Conservation (phyloP, 306 rosid genomes). For the Acacia acuminata region DNA sequence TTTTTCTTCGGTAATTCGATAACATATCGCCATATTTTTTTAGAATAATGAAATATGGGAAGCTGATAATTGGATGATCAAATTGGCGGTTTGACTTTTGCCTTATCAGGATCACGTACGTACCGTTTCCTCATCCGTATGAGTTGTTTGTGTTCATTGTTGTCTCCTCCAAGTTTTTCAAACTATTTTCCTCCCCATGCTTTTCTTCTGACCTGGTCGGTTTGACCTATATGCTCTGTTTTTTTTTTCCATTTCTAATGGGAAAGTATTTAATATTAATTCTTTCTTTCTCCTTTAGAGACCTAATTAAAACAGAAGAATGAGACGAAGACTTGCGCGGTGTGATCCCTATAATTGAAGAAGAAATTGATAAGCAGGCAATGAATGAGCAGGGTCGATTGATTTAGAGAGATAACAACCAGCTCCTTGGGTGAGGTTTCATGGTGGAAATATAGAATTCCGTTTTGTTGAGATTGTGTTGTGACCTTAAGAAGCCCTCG, state of each 20-base stretch:
- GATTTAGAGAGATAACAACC: constrained; percentile 37
- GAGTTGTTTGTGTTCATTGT: constrained; percentile 42
- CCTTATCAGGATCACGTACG: constrained; percentile 23
- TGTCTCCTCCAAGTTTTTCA: constrained; percentile 1
- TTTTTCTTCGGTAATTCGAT: not conserved
- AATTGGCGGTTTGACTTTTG: constrained; percentile 50
- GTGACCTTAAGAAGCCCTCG: constrained; percentile 22
- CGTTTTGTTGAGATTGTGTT: not conserved
- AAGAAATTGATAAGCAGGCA: not conserved
- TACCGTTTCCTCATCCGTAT: not conserved
- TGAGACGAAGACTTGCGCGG: not conserved
- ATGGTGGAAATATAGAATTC: not conserved
- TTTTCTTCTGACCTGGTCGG: constrained; percentile 50
- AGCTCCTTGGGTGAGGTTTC: constrained; percentile 5
- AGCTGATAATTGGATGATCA: not conserved
- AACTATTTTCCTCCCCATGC: constrained; percentile 17
- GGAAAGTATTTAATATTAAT: not conserved
- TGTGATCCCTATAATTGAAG: not conserved
- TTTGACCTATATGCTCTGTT: constrained; percentile 44
- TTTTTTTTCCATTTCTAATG: not conserved
- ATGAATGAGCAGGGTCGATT: constrained; percentile 20
- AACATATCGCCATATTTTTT: not conserved
- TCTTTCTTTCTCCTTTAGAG: not conserved
- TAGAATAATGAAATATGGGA: not conserved
- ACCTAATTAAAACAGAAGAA: not conserved